These are phyloP conservation scores for Cladorrhinum sp. DNA, from an alignment of 2,329 filamentous ascomycete genomes.

Conservation along the genomic window DNA sequence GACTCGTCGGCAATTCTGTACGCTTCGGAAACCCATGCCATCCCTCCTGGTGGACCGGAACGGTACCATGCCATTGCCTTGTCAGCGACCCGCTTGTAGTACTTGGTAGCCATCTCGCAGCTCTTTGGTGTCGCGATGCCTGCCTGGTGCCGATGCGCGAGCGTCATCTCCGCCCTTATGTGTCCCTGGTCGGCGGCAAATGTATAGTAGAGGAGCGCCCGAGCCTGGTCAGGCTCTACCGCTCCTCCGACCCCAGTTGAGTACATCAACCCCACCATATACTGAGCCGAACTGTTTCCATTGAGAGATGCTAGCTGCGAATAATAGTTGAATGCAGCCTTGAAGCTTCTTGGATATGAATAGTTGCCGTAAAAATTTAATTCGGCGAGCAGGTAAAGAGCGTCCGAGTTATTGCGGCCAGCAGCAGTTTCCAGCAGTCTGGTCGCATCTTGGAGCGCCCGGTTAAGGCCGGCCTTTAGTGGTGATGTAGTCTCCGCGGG, in stretches of 20 bases:
- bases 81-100: constrained; percentile 91
- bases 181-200: constrained; percentile 85
- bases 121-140: constrained; percentile 83
- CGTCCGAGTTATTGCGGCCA: constrained; percentile 67
- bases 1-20: constrained; percentile 86
- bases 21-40: constrained; percentile 70
- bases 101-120: constrained; percentile 79
- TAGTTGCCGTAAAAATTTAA: constrained; percentile 98
- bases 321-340: constrained; percentile 77
- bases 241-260: constrained; percentile 84
- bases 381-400: constrained; percentile 83
- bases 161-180: constrained; percentile 86
- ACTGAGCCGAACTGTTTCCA: constrained; percentile 88
- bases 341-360: constrained; percentile 78
- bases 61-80: constrained; percentile 87
- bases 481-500: constrained; percentile 37
- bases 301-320: constrained; percentile 69
- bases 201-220: constrained; percentile 88
- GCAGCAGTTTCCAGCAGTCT: constrained; percentile 52
- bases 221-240: constrained; percentile 82
- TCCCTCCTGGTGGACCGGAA: constrained; percentile 86
- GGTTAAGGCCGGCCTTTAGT: constrained; percentile 34
- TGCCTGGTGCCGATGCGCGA: constrained; percentile 79
- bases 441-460: constrained; percentile 50
- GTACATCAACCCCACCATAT: constrained; percentile 95